These are phyloP conservation scores for Anthracocystis panici-leucophaei DNA, from an alignment of 1,284 basidiomycete genomes.

Conservation along the genomic window DNA sequence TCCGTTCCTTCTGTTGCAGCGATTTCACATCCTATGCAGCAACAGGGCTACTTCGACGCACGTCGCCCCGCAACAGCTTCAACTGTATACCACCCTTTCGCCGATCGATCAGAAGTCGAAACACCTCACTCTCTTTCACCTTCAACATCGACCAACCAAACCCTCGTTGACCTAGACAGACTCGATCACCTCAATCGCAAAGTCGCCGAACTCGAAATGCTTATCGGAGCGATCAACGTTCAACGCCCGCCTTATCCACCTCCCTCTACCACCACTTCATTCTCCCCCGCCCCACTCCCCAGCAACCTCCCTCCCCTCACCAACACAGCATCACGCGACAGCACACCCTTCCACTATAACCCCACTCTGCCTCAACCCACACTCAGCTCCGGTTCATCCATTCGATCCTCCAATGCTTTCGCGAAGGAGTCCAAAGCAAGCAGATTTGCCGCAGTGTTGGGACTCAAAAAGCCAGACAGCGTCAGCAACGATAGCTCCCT, in stretches of 20 bases:
- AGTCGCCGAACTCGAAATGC: conserved; percentile 29
- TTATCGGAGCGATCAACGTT: conserved; percentile 17
- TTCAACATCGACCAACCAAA: conserved; percentile 13
- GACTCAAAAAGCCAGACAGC: conserved; percentile 8
- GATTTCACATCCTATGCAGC: not conserved
- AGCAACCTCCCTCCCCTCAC: not conserved
- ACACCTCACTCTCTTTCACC: conserved; percentile 6
- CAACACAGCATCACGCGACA: not conserved
- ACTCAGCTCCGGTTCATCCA: not conserved
- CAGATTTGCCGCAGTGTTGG: conserved; percentile 8
- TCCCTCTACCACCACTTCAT: not conserved
- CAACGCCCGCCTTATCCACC: not conserved
- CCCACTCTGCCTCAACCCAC: not conserved
- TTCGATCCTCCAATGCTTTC: not conserved
- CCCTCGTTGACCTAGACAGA: conserved; percentile 15
- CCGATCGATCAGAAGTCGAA: conserved; percentile 6
- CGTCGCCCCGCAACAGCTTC: not conserved
- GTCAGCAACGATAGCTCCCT: not conserved
- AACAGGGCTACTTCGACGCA: not conserved
- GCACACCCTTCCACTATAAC: conserved; percentile 17
- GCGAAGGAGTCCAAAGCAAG: not conserved
- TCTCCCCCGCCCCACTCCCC: not conserved
- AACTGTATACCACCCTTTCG: not conserved
- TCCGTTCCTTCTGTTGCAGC: not conserved
- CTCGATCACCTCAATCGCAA: conserved; percentile 36